These are phyloP conservation scores for Suillus lakei DNA, from an alignment of 768 basidiomycete species.

Conservation along the genomic window DNA sequence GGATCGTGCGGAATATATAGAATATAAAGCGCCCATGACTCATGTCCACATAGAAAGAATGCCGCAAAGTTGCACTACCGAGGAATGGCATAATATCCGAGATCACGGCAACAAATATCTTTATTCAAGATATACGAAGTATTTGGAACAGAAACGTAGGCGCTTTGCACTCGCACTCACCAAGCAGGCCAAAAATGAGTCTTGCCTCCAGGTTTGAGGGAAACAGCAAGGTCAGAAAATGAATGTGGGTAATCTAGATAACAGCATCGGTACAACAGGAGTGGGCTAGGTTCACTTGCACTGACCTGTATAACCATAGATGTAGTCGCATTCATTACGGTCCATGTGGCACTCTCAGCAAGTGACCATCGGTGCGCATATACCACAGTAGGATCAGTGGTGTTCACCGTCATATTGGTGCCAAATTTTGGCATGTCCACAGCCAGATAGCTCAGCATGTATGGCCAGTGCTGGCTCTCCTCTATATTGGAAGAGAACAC, in stretches of 20 bases:
- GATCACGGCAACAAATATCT: not conserved
- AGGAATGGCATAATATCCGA: not conserved
- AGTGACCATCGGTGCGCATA: constrained; percentile 58
- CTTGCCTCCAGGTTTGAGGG: constrained; percentile 88
- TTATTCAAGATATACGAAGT: not conserved
- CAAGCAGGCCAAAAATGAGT: constrained; percentile 85
- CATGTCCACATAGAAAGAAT: not conserved
- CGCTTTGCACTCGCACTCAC: constrained; percentile 40
- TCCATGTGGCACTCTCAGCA: constrained; percentile 76
- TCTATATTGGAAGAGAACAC: constrained; percentile 62
- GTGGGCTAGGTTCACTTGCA: constrained; percentile 8
- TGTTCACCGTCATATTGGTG: constrained; percentile 18
- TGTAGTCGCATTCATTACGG: constrained; percentile 85
- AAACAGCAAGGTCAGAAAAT: constrained; percentile 94
- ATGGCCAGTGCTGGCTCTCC: constrained; percentile 86
- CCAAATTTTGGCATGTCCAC: constrained; percentile 59
- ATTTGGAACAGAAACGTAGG: not conserved
- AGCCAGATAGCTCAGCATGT: constrained; percentile 93
- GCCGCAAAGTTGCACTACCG: not conserved
- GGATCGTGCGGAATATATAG: not conserved
- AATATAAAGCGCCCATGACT: not conserved
- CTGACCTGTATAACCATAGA: constrained; percentile 85
- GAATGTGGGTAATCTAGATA: constrained; percentile 90
- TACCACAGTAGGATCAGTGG: constrained; percentile 26
- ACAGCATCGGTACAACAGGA: not conserved